Evolutionary conservation across 2,329 filamentous ascomycete species (phyloP).

Genomic region (Seiridium unicorne): DNA sequence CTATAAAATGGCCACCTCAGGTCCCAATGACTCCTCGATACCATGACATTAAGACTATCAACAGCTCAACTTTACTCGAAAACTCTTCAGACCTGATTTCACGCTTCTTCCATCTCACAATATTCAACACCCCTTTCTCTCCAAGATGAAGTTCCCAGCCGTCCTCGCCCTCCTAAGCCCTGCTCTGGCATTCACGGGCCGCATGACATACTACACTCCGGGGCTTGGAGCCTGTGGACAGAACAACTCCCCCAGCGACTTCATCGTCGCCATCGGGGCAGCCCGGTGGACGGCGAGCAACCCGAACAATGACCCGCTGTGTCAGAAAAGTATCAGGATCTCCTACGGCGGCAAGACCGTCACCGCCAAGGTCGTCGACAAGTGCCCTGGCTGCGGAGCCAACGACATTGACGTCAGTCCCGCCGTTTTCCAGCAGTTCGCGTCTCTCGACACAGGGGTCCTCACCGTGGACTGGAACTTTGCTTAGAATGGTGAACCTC

Average conservation of each 20-base stretch:
- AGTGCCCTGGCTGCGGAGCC: slow-evolving; percentile 23
- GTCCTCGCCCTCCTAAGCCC: not conserved
- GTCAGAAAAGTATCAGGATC: slow-evolving; percentile 7
- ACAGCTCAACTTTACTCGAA: too few species aligned
- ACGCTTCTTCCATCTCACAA: too few species aligned
- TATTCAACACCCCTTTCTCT: not conserved
- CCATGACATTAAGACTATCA: too few species aligned
- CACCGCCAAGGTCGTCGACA: slow-evolving; percentile 26
- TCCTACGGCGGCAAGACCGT: slow-evolving; percentile 17
- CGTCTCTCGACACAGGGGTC: slow-evolving; percentile 19
- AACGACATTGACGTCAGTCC: slow-evolving; percentile 28
- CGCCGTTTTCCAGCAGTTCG: slow-evolving; percentile 24
- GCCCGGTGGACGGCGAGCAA: slow-evolving; percentile 4
- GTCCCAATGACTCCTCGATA: too few species aligned
- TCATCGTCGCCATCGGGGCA: not conserved
- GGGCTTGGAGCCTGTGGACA: slow-evolving; percentile 3
- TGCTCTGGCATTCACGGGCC: slow-evolving; percentile 1
- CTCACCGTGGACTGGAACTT: slow-evolving; percentile 21
- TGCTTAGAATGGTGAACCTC: not conserved
- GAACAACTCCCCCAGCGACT: not conserved
- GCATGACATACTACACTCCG: slow-evolving; percentile 4
- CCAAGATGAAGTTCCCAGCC: not conserved
- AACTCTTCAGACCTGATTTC: not conserved
- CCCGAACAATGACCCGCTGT: slow-evolving; percentile 14
- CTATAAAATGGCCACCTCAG: too few species aligned